Evolutionary conservation across 164 flowering plant genomes (phyloP).

Genomic region (Stephania yunnanensis): DNA sequence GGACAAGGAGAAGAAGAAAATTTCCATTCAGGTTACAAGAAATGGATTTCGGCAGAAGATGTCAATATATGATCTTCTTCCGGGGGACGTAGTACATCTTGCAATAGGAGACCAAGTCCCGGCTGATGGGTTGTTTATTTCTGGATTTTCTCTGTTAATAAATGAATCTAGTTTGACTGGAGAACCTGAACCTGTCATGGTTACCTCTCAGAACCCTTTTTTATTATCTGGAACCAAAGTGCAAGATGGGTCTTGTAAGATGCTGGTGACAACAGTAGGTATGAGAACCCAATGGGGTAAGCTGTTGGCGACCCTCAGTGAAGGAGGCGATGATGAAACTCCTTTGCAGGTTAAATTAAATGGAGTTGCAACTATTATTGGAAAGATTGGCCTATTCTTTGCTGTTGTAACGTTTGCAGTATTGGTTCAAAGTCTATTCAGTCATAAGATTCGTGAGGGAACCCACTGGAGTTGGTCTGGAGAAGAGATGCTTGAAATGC

Average conservation of each 20-base stretch:
- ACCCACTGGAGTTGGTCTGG: conserved; percentile 72
- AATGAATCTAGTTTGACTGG: conserved; percentile 96
- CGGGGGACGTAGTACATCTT: conserved; percentile 94
- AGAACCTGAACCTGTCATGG: conserved; percentile 78
- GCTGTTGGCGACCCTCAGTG: conserved; percentile 92
- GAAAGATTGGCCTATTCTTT: conserved; percentile 86
- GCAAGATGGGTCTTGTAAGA: conserved; percentile 92
- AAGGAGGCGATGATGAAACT: conserved; percentile 97
- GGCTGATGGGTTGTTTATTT: conserved; percentile 85
- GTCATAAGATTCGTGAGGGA: conserved; percentile 56
- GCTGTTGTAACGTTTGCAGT: conserved; percentile 93
- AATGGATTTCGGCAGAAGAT: conserved; percentile 73
- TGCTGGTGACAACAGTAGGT: conserved; percentile 94
- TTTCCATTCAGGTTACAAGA: conserved; percentile 73
- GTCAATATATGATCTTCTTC: conserved; percentile 80
- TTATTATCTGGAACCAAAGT: conserved; percentile 96
- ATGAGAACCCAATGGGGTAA: conserved; percentile 99
- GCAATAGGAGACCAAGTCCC: conserved; percentile 93
- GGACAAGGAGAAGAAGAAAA: conserved; percentile 93
- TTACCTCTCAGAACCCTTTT: conserved; percentile 57
- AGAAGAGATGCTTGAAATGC: conserved; percentile 68
- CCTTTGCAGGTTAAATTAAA: conserved; percentile 94
- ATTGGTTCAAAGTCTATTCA: conserved; percentile 62
- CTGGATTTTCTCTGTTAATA: conserved; percentile 75
- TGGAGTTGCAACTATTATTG: conserved; percentile 91